Evolutionary conservation across 2,329 filamentous ascomycete genomes (phyloP).

Genomic region (Fusarium sp.): DNA sequence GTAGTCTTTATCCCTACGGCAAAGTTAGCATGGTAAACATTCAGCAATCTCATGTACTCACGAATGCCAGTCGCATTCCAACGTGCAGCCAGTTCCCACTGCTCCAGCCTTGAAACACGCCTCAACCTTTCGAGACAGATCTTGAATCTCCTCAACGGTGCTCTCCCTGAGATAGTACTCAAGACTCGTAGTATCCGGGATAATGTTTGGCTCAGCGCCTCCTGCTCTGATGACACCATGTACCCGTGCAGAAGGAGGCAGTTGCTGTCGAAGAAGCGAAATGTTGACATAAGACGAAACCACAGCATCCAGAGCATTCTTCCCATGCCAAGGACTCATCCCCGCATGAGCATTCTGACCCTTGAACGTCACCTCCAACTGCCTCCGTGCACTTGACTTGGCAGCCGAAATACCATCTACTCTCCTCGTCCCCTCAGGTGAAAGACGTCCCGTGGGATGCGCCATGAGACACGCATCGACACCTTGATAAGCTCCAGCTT

Average conservation of each 20-base stretch:
- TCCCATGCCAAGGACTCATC: conserved; percentile 68
- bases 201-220: conserved; percentile 67
- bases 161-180: conserved; percentile 46
- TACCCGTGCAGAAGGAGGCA: conserved; percentile 62
- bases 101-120: conserved; percentile 57
- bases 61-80: conserved; percentile 52
- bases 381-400: conserved; percentile 62
- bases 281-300: conserved; percentile 62
- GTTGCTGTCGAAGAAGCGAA: conserved; percentile 67
- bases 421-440: not conserved
- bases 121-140: conserved; percentile 50
- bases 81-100: conserved; percentile 58
- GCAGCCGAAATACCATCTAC: conserved; percentile 54
- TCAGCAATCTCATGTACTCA: conserved; percentile 8
- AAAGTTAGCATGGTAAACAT: too few relatives aligned
- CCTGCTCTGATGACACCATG: conserved; percentile 66
- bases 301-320: conserved; percentile 70
- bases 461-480: conserved; percentile 48
- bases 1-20: conserved; percentile 35
- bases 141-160: conserved; percentile 51
- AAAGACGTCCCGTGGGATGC: conserved; percentile 39
- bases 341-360: conserved; percentile 69
- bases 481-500: conserved; percentile 58
- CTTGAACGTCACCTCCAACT: conserved; percentile 63
- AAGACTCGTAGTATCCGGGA: conserved; percentile 62